A percentile compares a stretch with the other conserved stretches of the same genome.
phyloP scores from a whole-genome alignment of 2,329 filamentous ascomycete species.

The Apiospora aurea region DNA sequence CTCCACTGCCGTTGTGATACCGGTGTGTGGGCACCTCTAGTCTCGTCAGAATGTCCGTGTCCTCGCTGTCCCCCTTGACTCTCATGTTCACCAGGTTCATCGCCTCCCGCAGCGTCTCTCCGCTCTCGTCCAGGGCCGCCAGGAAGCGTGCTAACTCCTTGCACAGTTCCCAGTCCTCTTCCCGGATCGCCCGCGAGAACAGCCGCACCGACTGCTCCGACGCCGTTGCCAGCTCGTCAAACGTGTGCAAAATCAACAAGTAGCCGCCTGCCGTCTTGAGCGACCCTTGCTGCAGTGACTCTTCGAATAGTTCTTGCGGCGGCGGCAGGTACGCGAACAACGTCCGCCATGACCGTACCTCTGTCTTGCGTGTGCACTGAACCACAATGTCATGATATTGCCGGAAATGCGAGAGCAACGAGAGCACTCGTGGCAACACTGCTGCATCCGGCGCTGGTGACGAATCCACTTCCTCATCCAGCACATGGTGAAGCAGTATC shows the following conservation, averaged over 20 bases:
- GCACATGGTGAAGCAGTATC: conserved; percentile 87
- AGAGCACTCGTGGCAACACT: conserved; percentile 68
- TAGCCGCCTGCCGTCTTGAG: conserved; percentile 97
- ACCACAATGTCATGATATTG: conserved; percentile 95
- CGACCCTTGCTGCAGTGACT: conserved; percentile 82
- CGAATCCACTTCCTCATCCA: conserved; percentile 91
- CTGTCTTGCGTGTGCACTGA: conserved; percentile 96
- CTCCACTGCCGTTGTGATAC: conserved; percentile 29
- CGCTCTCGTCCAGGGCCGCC: conserved; percentile 87
- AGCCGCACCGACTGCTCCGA: conserved; percentile 83
- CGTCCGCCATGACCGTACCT: conserved; percentile 92
- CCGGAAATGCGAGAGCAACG: conserved; percentile 74
- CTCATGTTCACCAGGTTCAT: conserved; percentile 66
- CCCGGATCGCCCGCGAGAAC: conserved; percentile 79
- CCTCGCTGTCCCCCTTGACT: conserved; percentile 42
- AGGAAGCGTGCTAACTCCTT: conserved; percentile 95
- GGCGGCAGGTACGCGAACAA: conserved; percentile 91
- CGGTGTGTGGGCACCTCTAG: conserved; percentile 42
- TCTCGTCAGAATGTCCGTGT: conserved; percentile 40
- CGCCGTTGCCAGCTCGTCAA: conserved; percentile 72
- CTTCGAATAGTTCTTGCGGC: conserved; percentile 90
- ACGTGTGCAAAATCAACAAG: conserved; percentile 89
- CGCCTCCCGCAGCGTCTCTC: conserved; percentile 77
- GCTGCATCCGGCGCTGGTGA: conserved; percentile 68
- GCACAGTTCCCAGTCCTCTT: conserved; percentile 93